Conservation (phyloP, 345 rosid species). For the Camelina hispida region DNA sequence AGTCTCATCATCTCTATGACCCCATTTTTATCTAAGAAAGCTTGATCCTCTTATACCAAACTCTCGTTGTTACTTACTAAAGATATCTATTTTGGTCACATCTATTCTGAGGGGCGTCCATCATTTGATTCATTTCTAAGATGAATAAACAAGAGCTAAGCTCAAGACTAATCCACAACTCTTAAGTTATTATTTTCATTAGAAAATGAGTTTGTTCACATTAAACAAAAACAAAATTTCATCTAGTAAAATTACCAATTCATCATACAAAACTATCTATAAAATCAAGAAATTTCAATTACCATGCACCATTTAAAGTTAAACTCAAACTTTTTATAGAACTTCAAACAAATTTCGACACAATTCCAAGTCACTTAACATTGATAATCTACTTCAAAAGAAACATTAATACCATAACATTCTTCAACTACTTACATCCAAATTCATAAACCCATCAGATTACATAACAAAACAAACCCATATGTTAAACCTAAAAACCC, state of each 20-base stretch:
- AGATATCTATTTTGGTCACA: background rate
- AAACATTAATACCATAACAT: background rate
- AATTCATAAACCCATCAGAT: background rate
- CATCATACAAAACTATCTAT: background rate
- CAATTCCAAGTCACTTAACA: background rate
- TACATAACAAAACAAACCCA: background rate
- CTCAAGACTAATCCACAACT: background rate
- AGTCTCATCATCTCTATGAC: too few relatives aligned
- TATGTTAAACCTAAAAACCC: background rate
- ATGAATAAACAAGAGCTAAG: background rate
- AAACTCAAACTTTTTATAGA: background rate
- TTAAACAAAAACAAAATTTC: too few relatives aligned
- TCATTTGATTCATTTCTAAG: background rate
- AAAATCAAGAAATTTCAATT: background rate
- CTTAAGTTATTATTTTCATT: too few relatives aligned
- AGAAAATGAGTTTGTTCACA: too few relatives aligned
- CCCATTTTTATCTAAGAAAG: too few relatives aligned
- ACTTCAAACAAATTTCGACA: too few relatives aligned
- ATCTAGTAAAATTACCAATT: too few relatives aligned
- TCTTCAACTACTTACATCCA: background rate
- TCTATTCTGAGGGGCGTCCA: background rate
- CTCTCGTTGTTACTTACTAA: background rate
- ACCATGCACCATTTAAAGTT: background rate
- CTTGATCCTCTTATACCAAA: too few relatives aligned
- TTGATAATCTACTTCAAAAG: background rate